These are phyloP conservation scores for Schizochytrium sp. DNA, from an alignment of 108 stramenopile species.

Conservation along the genomic window DNA sequence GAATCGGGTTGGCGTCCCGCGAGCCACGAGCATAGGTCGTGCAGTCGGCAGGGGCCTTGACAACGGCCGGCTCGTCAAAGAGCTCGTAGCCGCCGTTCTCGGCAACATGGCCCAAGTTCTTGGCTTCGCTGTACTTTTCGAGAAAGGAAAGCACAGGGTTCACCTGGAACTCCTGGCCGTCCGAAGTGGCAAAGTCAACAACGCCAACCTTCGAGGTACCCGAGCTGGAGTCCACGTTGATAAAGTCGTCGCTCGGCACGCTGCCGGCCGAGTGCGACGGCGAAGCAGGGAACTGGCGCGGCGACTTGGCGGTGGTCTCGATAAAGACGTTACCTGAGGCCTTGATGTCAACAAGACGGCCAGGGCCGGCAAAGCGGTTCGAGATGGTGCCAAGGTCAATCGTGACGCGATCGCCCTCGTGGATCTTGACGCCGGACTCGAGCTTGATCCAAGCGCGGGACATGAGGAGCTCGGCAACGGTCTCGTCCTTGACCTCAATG, in stretches of 20 bases:
- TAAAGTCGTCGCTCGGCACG: neutral
- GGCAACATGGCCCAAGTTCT: neutral
- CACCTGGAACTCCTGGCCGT: neutral
- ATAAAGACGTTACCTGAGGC: neutral
- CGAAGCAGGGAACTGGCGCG: neutral
- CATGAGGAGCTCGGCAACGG: neutral
- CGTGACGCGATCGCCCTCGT: neutral
- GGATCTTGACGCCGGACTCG: neutral
- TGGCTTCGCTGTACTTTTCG: neutral
- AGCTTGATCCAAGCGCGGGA: neutral
- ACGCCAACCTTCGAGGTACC: neutral
- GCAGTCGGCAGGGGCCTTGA: neutral
- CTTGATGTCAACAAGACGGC: neutral
- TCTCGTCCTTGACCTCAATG: neutral
- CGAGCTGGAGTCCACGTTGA: neutral
- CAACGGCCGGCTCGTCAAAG: neutral
- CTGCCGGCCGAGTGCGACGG: neutral
- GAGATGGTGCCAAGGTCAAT: neutral
- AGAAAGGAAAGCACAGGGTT: neutral
- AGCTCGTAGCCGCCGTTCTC: slow-evolving; percentile 14
- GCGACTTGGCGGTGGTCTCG: neutral
- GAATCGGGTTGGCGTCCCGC: slow-evolving; percentile 19
- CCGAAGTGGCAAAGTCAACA: neutral
- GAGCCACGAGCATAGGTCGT: neutral
- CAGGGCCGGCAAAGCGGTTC: neutral